Evolutionary conservation across 2,329 filamentous ascomycete species (phyloP).

Genomic region (Scytalidium sp.): DNA sequence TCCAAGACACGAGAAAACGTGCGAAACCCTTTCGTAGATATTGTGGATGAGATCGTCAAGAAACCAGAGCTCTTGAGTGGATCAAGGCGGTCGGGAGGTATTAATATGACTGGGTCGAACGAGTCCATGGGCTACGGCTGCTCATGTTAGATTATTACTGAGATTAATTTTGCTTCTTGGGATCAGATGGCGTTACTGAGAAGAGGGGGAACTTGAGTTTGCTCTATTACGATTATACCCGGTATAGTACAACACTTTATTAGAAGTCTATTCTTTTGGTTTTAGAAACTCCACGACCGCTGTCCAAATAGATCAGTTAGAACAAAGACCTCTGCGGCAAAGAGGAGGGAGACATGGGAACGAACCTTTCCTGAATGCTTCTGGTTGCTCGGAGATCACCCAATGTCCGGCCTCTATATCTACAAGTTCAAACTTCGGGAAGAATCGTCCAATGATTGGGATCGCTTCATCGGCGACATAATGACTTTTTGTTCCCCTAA

Average conservation of each 20-base stretch:
- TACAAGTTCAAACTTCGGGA: constrained; percentile 70
- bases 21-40: constrained; percentile 47
- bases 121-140: constrained; percentile 15
- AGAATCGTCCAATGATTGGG: constrained; percentile 78
- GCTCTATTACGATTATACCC: not conserved
- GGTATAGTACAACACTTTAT: not conserved
- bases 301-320: constrained; percentile 24
- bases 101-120: constrained; percentile 18
- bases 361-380: constrained; percentile 72
- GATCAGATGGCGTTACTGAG: not conserved
- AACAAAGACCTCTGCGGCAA: not conserved
- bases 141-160: constrained; percentile 18
- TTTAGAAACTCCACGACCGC: constrained; percentile 63
- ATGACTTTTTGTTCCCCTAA: constrained; percentile 72
- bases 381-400: constrained; percentile 85
- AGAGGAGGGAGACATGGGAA: constrained; percentile 6
- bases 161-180: constrained; percentile 3
- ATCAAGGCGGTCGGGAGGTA: constrained; percentile 16
- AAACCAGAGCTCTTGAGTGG: constrained; percentile 38
- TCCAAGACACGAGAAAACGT: constrained; percentile 51
- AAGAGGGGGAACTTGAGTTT: constrained; percentile 1
- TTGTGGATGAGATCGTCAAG: constrained; percentile 47
- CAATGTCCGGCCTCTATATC: constrained; percentile 82
- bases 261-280: constrained; percentile 41
- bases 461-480: constrained; percentile 81